A percentile compares a stretch with the other conserved stretches of the same genome.
phyloP scores from a whole-genome alignment of 1,139 yeast species.

The Hyphopichia buzzinii region DNA sequence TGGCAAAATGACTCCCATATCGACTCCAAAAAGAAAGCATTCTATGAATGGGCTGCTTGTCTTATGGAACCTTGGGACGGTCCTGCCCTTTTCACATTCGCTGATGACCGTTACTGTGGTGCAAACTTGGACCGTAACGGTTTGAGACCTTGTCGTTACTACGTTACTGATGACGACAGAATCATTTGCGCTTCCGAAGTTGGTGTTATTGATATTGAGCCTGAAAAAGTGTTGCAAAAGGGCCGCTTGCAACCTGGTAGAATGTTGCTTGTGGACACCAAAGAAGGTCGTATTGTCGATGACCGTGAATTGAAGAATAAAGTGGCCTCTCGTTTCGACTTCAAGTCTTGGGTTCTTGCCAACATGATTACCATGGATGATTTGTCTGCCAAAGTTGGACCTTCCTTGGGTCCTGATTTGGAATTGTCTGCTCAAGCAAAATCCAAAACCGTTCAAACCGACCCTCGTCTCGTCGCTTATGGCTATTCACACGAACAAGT shows the following conservation, averaged over 20 bases:
- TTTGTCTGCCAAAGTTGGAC: constrained; percentile 55
- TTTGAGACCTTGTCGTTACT: constrained; percentile 96
- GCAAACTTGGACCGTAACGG: constrained; percentile 98
- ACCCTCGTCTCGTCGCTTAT: constrained; percentile 80
- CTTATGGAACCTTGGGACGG: constrained; percentile 99
- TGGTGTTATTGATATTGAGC: constrained; percentile 89
- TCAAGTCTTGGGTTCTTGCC: constrained; percentile 89
- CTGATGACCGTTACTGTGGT: constrained; percentile 98
- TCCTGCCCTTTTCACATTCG: constrained; percentile 94
- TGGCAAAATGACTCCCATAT: constrained; percentile 87
- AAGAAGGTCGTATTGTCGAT: constrained; percentile 89
- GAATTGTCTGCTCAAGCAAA: constrained; percentile 14
- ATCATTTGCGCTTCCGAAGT: constrained; percentile 98
- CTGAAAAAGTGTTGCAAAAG: constrained; percentile 79
- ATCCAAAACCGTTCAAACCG: constrained; percentile 60
- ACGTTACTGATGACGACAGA: constrained; percentile 89
- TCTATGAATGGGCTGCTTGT: constrained; percentile 99
- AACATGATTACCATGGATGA: constrained; percentile 83
- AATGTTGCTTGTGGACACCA: constrained; percentile 92
- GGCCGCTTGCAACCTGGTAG: constrained; percentile 97
- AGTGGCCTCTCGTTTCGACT: constrained; percentile 85
- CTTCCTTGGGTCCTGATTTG: constrained; percentile 18
- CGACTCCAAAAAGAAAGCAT: constrained; percentile 90
- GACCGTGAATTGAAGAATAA: constrained; percentile 80
- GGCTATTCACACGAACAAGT: constrained; percentile 94